Percentiles rank a stretch among this genome's conserved stretches.
phyloP scores from a whole-genome alignment of 2,329 filamentous ascomycete genomes.

The Ascochyta fabae region DNA sequence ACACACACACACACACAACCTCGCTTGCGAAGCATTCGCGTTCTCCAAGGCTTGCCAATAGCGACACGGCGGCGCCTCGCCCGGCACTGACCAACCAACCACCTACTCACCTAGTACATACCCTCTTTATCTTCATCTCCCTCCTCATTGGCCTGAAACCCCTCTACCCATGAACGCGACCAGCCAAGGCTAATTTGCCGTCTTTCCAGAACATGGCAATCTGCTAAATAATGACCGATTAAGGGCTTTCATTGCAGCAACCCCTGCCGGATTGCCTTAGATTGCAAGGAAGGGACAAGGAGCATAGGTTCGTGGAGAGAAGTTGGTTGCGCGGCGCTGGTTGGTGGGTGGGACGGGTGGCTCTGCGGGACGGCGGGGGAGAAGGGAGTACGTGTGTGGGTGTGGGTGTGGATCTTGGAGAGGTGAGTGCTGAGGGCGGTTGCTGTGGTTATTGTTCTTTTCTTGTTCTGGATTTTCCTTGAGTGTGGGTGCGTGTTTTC shows the following conservation, averaged over 20 bases:
- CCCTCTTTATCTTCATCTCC: neutral
- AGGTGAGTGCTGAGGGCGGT: conserved; percentile 7
- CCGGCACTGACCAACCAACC: neutral
- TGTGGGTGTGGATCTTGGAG: conserved; percentile 8
- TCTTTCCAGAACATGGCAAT: neutral
- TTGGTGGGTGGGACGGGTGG: conserved; percentile 33
- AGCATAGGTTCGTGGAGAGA: conserved; percentile 3
- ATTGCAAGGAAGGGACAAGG: neutral
- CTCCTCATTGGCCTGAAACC: neutral
- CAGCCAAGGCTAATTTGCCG: conserved; percentile 2
- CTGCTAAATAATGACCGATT: conserved; percentile 2
- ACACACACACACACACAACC: neutral
- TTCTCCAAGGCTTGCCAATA: neutral
- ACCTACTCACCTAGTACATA: too few species aligned
- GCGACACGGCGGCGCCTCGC: conserved; percentile 1
- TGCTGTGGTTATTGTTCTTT: conserved; percentile 2
- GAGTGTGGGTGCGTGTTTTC: neutral
- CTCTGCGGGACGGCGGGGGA: conserved; percentile 34
- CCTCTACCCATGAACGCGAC: neutral
- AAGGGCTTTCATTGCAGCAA: neutral
- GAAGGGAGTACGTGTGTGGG: neutral
- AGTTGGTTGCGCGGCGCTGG: conserved; percentile 6
- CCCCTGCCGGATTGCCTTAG: neutral
- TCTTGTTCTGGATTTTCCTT: neutral
- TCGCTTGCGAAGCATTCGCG: neutral